Percentiles rank a stretch among this genome's conserved stretches.
These are phyloP conservation scores for Coemansia umbellata DNA, from an alignment of 192 early-diverging fungal genomes.

Conservation along the genomic window DNA sequence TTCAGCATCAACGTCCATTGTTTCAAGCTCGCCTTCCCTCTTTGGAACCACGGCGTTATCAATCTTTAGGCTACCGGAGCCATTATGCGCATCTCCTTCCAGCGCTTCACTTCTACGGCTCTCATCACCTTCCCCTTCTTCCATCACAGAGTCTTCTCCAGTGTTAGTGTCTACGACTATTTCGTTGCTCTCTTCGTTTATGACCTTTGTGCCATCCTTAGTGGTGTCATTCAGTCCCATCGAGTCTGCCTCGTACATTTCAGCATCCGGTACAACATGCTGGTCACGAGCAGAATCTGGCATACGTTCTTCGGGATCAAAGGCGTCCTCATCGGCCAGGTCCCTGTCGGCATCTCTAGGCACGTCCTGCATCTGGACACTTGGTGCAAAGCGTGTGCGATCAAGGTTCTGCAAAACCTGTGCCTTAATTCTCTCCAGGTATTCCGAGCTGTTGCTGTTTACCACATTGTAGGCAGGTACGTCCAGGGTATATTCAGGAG, in stretches of 20 bases:
- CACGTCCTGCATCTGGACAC: slow-evolving; percentile 54
- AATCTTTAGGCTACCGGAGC: too few relatives aligned
- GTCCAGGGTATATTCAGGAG: slow-evolving; percentile 86
- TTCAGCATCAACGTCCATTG: slow-evolving; percentile 30
- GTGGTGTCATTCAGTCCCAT: slow-evolving; percentile 29
- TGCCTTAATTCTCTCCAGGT: slow-evolving; percentile 67
- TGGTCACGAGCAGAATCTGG: slow-evolving; percentile 39
- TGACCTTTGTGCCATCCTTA: slow-evolving; percentile 35
- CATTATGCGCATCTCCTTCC: background rate
- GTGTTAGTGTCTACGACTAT: background rate
- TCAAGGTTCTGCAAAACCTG: slow-evolving; percentile 62
- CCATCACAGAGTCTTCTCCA: slow-evolving; percentile 26
- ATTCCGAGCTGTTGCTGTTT: slow-evolving; percentile 84
- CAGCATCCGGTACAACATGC: slow-evolving; percentile 49
- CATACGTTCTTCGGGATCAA: slow-evolving; percentile 51
- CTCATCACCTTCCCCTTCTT: background rate
- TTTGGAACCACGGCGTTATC: background rate
- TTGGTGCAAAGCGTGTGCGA: slow-evolving; percentile 61
- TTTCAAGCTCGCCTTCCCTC: background rate
- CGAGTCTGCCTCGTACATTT: slow-evolving; percentile 52
- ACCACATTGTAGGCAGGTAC: slow-evolving; percentile 82
- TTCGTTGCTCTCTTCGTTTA: slow-evolving; percentile 42
- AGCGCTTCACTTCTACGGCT: too few relatives aligned
- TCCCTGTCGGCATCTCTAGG: slow-evolving; percentile 45
- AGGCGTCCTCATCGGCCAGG: slow-evolving; percentile 37